phyloP scores from a whole-genome alignment of 2,329 filamentous ascomycete species.

The Colletotrichum chrysophilum region DNA sequence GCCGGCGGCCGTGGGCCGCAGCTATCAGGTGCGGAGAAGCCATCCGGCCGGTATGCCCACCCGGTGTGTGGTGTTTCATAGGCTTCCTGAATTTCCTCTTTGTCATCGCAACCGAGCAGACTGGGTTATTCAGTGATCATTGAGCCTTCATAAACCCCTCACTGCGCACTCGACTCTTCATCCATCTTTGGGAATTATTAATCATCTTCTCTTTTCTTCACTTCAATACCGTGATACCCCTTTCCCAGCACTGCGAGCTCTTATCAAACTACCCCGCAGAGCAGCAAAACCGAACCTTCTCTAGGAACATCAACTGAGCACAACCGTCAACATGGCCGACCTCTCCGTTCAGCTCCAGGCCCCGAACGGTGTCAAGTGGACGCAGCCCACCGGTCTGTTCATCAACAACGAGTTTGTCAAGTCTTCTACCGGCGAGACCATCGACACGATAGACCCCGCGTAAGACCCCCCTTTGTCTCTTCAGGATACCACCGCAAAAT shows the following conservation, averaged over 20 bases:
- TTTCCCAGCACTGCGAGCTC: background rate
- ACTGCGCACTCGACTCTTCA: background rate
- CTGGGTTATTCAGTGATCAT: background rate
- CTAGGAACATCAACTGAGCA: background rate
- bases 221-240: background rate
- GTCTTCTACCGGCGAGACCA: conserved; percentile 59
- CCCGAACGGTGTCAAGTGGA: conserved; percentile 73
- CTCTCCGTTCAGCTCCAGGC: conserved; percentile 62
- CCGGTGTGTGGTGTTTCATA: background rate
- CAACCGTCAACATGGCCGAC: conserved; percentile 4
- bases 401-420: conserved; percentile 79
- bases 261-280: background rate
- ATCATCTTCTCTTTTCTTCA: background rate
- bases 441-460: conserved; percentile 69
- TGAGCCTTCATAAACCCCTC: background rate
- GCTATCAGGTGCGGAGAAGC: conserved; percentile 7
- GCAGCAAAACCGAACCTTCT: background rate
- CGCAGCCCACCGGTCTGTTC: conserved; percentile 73
- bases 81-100: background rate
- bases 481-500: too few relatives aligned
- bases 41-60: background rate
- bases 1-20: background rate
- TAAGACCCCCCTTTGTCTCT: too few relatives aligned
- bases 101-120: background rate
- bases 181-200: background rate